Conservation (phyloP, 1,139 yeast species). For the Petasospora fabianii region DNA sequence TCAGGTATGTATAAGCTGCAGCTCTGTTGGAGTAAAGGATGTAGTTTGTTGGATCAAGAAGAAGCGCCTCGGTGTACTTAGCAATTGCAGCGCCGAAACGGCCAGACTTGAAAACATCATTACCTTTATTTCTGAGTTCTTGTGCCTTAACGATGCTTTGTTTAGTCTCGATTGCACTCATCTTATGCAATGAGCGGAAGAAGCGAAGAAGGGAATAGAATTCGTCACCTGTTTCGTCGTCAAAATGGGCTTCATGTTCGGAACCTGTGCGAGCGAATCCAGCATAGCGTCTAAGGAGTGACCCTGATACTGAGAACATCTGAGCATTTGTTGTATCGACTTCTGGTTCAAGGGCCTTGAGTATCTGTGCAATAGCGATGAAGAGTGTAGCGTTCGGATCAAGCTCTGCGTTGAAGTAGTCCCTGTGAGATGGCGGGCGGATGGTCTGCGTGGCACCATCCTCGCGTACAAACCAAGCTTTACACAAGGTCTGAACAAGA, state of each 20-base stretch:
- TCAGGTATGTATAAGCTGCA: slow-evolving; percentile 34
- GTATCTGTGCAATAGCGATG: slow-evolving; percentile 15
- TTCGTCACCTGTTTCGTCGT: slow-evolving; percentile 19
- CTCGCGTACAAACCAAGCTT: slow-evolving; percentile 16
- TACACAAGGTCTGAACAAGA: slow-evolving; percentile 7
- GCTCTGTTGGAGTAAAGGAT: slow-evolving; percentile 35
- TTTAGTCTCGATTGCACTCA: slow-evolving; percentile 5
- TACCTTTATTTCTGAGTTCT: slow-evolving; percentile 30
- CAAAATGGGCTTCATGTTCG: slow-evolving; percentile 12
- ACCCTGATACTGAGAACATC: slow-evolving; percentile 4
- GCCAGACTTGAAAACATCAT: slow-evolving; percentile 28
- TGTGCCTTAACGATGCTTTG: slow-evolving; percentile 9
- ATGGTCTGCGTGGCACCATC: slow-evolving; percentile 10
- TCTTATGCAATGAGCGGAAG: slow-evolving; percentile 12
- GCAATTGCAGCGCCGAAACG: slow-evolving; percentile 33
- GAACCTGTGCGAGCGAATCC: slow-evolving; percentile 13
- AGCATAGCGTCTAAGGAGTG: slow-evolving; percentile 14
- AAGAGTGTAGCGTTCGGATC: slow-evolving; percentile 18
- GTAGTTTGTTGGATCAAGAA: slow-evolving; percentile 30
- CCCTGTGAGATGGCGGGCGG: slow-evolving; percentile 5
- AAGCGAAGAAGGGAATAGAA: slow-evolving; percentile 11
- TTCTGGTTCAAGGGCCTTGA: slow-evolving; percentile 4
- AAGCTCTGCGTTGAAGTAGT: slow-evolving; percentile 14
- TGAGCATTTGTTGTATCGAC: not conserved
- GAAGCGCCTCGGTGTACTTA: slow-evolving; percentile 33